These are phyloP conservation scores for Marchantia polymorpha DNA, from an alignment of 225 moss, liverwort and hornwort genomes.

Conservation along the genomic window DNA sequence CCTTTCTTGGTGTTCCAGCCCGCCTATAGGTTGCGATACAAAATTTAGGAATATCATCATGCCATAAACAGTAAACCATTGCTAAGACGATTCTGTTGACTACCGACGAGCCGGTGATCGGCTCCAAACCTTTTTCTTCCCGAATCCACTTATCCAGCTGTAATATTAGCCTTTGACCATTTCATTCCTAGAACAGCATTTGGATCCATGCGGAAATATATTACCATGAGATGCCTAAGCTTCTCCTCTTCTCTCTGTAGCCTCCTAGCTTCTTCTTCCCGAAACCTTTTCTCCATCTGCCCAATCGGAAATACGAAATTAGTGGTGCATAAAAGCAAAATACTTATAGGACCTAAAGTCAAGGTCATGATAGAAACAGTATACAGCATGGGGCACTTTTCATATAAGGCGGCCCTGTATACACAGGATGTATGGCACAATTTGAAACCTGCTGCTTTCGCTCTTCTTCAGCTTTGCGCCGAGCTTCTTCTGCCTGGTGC, in stretches of 20 bases:
- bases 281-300: conserved; percentile 61
- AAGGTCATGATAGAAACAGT: neutral
- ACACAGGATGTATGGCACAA: neutral
- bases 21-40: conserved; percentile 38
- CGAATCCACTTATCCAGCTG: neutral
- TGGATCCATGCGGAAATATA: no score
- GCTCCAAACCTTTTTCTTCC: neutral
- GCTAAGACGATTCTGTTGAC: neutral
- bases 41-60: neutral
- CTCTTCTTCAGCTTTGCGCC: conserved; percentile 91
- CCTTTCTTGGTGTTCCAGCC: conserved; percentile 62
- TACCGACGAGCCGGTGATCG: neutral
- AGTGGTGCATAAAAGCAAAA: neutral
- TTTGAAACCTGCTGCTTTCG: conserved; percentile 55
- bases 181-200: neutral
- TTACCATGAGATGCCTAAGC: conserved; percentile 57
- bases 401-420: neutral
- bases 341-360: neutral
- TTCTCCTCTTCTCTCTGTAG: conserved; percentile 65
- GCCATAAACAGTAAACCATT: neutral
- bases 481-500: conserved; percentile 79
- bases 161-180: neutral
- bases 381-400: neutral
- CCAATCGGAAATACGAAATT: neutral
- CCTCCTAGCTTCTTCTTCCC: conserved; percentile 74